Evolutionary conservation across 495 filamentous ascomycete species (phyloP).

Genomic region (Daldinia caldariorum): DNA sequence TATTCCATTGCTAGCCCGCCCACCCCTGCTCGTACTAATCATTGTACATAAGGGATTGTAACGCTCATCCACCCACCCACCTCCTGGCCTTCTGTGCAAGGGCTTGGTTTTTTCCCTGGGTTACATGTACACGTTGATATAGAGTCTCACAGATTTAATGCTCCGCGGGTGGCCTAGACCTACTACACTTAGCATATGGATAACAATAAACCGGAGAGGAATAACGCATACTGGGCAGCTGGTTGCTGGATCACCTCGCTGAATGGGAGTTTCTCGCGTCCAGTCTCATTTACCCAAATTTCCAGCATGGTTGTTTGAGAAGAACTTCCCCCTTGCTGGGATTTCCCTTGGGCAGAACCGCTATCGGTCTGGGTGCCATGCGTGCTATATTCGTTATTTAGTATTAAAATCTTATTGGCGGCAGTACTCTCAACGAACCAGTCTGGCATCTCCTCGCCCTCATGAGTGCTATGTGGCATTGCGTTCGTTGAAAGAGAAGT

Average conservation of each 20-base stretch:
- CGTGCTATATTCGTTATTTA: slow-evolving; percentile 34
- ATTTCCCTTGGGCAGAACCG: slow-evolving; percentile 18
- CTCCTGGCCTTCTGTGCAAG: slow-evolving; percentile 22
- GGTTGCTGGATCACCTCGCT: slow-evolving; percentile 49
- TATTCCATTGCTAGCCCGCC: slow-evolving; percentile 29
- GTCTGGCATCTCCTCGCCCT: slow-evolving; percentile 27
- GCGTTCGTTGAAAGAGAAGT: slow-evolving; percentile 1
- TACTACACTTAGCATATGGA: slow-evolving; percentile 25
- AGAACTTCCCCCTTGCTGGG: slow-evolving; percentile 6
- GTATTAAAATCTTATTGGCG: slow-evolving; percentile 4
- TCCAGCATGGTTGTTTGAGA: slow-evolving; percentile 50
- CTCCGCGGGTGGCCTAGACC: slow-evolving; percentile 30
- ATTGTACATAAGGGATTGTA: slow-evolving; percentile 30
- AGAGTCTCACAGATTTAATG: slow-evolving; percentile 17
- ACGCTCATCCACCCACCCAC: slow-evolving; percentile 21
- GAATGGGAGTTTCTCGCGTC: slow-evolving; percentile 52
- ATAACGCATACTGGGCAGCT: slow-evolving; percentile 29
- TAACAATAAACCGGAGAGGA: slow-evolving; percentile 5
- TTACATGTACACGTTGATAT: slow-evolving; percentile 36
- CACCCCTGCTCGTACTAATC: slow-evolving; percentile 24
- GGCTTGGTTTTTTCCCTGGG: slow-evolving; percentile 5
- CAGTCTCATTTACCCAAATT: slow-evolving; percentile 50
- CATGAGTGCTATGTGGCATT: slow-evolving; percentile 45
- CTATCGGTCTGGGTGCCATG: slow-evolving; percentile 5
- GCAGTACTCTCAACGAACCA: slow-evolving; percentile 38